Base-by-base conservation (phyloP, 2,329 filamentous ascomycete genomes). In the Talaromyces pinophilus region DNA sequence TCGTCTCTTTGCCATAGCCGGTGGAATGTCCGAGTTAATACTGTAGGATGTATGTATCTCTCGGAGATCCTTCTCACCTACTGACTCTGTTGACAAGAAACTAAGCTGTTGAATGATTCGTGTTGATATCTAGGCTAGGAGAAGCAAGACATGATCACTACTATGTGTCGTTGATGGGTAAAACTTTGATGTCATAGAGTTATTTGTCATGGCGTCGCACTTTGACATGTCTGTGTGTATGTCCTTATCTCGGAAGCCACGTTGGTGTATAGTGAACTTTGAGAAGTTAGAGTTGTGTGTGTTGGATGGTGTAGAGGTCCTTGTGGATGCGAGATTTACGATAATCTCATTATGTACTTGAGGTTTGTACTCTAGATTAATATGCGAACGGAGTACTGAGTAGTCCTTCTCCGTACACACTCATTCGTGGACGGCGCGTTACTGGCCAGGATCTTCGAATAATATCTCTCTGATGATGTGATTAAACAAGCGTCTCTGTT, bases 241-340 rank as follows among this genome's bases (percentile, higher is more conserved):
- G 52, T 10, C 35, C 52, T 55, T 33, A 55, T 55, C 28, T 38
- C n/a, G 52, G 30, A 55, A 55, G 38, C 52, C 52, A 55, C 52
- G n/a, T 35, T 55, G 52, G 30, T 7, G 17, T 38, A 30, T 55
- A 38, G n/a, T 35, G 17, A 55, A 55, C 30, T 5, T 54, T 54
- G 50, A n/a, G 11, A n/a, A 48, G 3, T 13, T 48, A 11, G 19
- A 6, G 10, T 28, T 28, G 22, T 50, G 46, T 50, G 10, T 48
- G 44, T 22, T 48, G n/a, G 44, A 48, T 13, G 44, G 44, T 22
- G 10, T 17, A 46, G 42, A 22, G n/a, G 17, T 5, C 22, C 19
- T 50, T 15, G 46, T 25, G 22, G 46, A 28, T 50, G 22, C 46
- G 19, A 50, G 22, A 50, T 17, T 50, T 15, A 28, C 4, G 46